A percentile compares a stretch with the other conserved stretches of the same genome.
These are phyloP conservation scores for Cercospora sp. DNA, from an alignment of 2,329 filamentous ascomycete genomes.

Conservation along the genomic window DNA sequence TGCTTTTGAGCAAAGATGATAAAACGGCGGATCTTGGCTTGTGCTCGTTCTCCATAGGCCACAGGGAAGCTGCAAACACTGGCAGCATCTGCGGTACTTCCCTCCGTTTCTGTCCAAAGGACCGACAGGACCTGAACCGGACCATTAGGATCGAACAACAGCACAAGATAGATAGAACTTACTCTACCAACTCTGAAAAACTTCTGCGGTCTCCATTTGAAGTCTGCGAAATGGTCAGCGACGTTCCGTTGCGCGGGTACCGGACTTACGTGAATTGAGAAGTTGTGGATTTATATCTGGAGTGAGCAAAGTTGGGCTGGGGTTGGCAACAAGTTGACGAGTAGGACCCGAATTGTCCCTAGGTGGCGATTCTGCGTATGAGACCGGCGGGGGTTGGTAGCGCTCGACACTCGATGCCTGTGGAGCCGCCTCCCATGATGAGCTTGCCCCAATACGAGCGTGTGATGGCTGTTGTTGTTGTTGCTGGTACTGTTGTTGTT, in stretches of 20 bases:
- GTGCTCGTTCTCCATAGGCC: neutral
- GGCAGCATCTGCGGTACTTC: neutral
- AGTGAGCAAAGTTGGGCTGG: neutral
- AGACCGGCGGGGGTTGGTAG: neutral
- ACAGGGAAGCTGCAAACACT: neutral
- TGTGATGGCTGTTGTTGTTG: neutral
- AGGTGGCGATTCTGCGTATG: neutral
- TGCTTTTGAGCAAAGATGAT: neutral
- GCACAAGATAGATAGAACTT: neutral
- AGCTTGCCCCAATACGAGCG: neutral
- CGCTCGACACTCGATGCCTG: neutral
- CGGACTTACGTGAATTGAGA: neutral
- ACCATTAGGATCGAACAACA: neutral
- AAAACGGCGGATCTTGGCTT: slow-evolving; percentile 2
- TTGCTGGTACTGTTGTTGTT: too few relatives aligned
- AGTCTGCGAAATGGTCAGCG: neutral
- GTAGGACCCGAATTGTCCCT: neutral
- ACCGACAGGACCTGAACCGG: slow-evolving; percentile 1
- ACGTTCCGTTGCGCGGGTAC: neutral
- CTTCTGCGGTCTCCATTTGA: neutral
- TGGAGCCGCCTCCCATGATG: neutral
- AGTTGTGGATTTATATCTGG: neutral
- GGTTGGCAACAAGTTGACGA: neutral
- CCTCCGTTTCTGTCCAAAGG: neutral
- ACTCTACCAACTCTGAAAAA: neutral